Conservation (phyloP, 305 asterid genomes). For the Fraxinus latifolia region DNA sequence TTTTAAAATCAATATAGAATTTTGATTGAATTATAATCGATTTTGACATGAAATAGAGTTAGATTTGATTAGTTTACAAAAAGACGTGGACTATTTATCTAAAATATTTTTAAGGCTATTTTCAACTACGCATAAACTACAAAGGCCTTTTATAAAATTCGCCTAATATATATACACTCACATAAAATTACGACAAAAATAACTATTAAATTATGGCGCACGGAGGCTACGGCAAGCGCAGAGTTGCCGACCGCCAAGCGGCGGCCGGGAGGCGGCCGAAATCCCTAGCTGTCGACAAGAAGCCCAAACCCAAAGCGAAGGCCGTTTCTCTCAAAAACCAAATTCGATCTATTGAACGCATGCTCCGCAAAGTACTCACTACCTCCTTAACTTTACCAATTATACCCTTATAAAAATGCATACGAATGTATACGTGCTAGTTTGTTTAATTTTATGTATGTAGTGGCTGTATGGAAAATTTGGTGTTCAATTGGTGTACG, state of each 20-base stretch:
- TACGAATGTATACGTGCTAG: neutral
- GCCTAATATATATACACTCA: neutral
- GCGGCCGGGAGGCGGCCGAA: constrained; percentile 33
- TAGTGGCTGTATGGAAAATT: neutral
- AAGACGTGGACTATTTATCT: neutral
- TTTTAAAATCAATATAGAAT: neutral
- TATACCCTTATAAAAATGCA: neutral
- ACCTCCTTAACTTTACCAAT: neutral
- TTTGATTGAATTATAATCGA: neutral
- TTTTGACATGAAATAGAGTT: neutral
- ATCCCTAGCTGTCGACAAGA: constrained; percentile 35
- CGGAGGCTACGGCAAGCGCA: constrained; percentile 46
- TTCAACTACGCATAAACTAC: neutral
- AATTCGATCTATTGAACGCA: constrained; percentile 46
- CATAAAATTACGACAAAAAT: neutral
- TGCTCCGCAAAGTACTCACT: constrained; percentile 42
- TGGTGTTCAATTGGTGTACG: neutral
- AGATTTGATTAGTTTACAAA: neutral
- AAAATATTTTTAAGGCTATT: neutral
- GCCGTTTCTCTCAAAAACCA: constrained; percentile 45
- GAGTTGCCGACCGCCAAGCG: constrained; percentile 28
- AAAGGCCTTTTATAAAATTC: neutral
- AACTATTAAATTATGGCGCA: constrained; percentile 34
- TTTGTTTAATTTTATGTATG: neutral
- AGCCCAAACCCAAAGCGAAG: constrained; percentile 33